Percentiles rank a stretch among this genome's conserved stretches.
These are phyloP conservation scores for Irpex rosettiformis DNA, from an alignment of 1,284 basidiomycete species.

Conservation along the genomic window DNA sequence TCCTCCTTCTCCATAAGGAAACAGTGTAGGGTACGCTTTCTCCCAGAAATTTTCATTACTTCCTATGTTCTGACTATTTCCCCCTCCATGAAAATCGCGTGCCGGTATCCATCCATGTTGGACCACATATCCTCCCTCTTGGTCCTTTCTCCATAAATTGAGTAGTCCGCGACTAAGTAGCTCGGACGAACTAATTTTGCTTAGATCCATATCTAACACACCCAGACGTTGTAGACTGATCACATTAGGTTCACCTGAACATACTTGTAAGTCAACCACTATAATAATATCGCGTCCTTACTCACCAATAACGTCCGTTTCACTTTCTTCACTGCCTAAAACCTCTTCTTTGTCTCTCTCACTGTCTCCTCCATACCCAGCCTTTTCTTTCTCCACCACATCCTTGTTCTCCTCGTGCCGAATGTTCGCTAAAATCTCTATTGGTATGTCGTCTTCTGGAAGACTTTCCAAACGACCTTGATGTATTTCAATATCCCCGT, in stretches of 20 bases:
- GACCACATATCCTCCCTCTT: background rate
- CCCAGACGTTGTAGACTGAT: no score
- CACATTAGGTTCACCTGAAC: no score
- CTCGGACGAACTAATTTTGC: no score
- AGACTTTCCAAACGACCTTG: conserved; percentile 20
- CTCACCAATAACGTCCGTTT: no score
- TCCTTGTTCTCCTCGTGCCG: conserved; percentile 19
- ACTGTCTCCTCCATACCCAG: conserved; percentile 22
- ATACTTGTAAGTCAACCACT: no score
- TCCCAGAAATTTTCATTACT: conserved; percentile 22
- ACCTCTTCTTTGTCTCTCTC: conserved; percentile 1
- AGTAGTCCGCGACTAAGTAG: no score
- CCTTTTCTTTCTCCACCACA: conserved; percentile 24
- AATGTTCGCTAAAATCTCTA: conserved; percentile 22
- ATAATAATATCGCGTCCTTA: no score
- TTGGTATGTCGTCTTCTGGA: conserved; percentile 31
- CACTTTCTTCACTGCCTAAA: background rate
- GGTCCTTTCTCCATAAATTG: background rate
- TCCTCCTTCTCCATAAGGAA: conserved; percentile 38
- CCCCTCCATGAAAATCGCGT: background rate
- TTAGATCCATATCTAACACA: no score
- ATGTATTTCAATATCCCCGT: conserved; percentile 27
- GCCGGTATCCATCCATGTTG: background rate
- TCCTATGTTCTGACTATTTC: background rate
- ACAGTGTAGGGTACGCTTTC: conserved; percentile 32